Base-by-base conservation (phyloP, 2,329 filamentous ascomycete genomes). In the Periconia macrospinosa region DNA sequence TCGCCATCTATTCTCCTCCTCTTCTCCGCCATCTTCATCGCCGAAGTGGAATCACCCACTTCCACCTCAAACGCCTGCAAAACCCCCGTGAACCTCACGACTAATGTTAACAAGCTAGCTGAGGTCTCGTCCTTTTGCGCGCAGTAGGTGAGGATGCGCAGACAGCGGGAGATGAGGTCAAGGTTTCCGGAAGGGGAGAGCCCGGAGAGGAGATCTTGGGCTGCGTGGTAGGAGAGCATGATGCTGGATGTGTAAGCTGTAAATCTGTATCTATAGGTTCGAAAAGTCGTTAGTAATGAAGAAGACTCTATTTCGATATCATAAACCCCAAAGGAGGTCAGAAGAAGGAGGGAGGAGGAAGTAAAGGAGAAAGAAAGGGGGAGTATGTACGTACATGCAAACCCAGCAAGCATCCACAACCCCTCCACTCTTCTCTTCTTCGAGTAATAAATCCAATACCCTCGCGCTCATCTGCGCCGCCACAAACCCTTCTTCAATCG, bases 361-460 rank as follows among this genome's bases (percentile, higher is more conserved):
- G 23, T 8, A 27, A 8, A 8, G 8, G 23, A 27, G 8, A 27
- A 27, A 8, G 23, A 27, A 27, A 27, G 8, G 23, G 23, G 23
- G 8, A 27, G 8, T 27, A 27, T 27, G 8, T 27, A 27, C 23
- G 23, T 11, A 61, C 52, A 65, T 62, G 57, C 59, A 65, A 35
- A 65, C 48, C 62, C 62, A 65, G 45, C 62, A 65, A 5, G 59
- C 47, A 42, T 61, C 55, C 8, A 61, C 55, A 17, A 65, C 51
- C 27, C 52, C 53, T 2, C 48, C 54, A 27, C 23, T 8, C 5
- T 8, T 8, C 23, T 27, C 23, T 37, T 61, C 59, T 11, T 49
- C 20, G 27, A 49, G 33, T 50, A 63, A 57, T 1, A 63, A 41
- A 15, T 33, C 47, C 27, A 65, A 54, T 1, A 63, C 53, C 13